phyloP scores from a whole-genome alignment of 2,329 filamentous ascomycete species.

The Metarhizium album region DNA sequence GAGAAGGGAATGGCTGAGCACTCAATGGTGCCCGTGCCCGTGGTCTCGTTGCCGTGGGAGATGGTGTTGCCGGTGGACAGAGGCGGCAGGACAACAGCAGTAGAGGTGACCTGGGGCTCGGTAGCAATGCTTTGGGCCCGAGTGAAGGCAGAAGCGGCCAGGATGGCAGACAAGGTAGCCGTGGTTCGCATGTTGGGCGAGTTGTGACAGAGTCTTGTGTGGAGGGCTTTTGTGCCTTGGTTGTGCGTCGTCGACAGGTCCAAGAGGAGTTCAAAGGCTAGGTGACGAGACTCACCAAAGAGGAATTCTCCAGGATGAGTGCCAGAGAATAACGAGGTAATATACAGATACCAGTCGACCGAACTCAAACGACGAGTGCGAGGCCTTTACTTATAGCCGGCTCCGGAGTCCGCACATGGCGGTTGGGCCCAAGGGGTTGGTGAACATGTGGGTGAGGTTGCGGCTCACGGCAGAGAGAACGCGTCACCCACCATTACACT shows the following conservation, averaged over 20 bases:
- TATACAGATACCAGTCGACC: no score
- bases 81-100: neutral
- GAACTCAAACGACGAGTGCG: neutral
- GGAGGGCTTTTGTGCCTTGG: neutral
- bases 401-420: neutral
- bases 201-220: neutral
- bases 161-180: conserved; percentile 8
- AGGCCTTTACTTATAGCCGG: conserved; percentile 2
- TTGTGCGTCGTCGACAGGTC: no score
- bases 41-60: neutral
- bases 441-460: neutral
- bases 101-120: neutral
- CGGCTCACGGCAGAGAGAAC: neutral
- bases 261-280: neutral
- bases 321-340: no score
- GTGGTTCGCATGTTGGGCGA: conserved; percentile 12
- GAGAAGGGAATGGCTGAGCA: neutral
- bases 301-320: no score
- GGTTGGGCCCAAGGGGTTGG: neutral
- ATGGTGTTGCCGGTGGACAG: neutral
- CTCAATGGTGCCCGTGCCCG: neutral
- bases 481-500: conserved; percentile 2
- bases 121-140: neutral
- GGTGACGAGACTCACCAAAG: neutral
- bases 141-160: conserved; percentile 9